phyloP scores from a whole-genome alignment of 345 rosid species.

The Carallia brachiata region DNA sequence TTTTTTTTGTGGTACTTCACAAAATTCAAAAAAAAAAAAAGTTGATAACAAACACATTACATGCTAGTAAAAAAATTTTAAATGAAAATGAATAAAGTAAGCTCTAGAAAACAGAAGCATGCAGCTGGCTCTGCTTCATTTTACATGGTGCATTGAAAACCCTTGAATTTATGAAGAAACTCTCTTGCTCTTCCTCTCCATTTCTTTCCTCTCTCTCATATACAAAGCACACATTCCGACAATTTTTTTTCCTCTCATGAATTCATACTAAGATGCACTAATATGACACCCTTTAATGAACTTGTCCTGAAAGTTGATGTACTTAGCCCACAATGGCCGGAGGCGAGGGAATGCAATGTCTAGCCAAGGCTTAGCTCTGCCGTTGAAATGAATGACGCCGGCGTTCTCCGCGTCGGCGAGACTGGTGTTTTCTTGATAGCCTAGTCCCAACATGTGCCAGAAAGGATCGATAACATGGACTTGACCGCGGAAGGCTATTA shows the following conservation, averaged over 20 bases:
- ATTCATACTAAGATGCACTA: constrained; percentile 43
- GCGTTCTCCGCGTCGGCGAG: constrained; percentile 60
- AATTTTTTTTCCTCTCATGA: constrained; percentile 12
- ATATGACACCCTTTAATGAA: constrained; percentile 86
- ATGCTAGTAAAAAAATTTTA: no score
- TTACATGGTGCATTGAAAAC: constrained; percentile 21
- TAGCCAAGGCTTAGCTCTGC: constrained; percentile 99
- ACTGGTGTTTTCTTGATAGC: constrained; percentile 86
- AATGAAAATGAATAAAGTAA: no score
- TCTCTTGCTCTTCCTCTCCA: constrained; percentile 22
- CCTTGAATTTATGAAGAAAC: constrained; percentile 14
- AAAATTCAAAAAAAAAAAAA: no score
- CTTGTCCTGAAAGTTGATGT: constrained; percentile 79
- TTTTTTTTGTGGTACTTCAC: no score
- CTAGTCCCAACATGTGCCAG: constrained; percentile 98
- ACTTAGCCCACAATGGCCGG: constrained; percentile 79
- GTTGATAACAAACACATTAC: no score
- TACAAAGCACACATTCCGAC: constrained; percentile 23
- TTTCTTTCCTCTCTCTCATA: constrained; percentile 13
- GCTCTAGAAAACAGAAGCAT: not conserved
- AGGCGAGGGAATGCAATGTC: constrained; percentile 89
- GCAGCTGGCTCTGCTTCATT: constrained; percentile 19
- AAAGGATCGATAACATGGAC: constrained; percentile 83
- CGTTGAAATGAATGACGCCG: constrained; percentile 91
- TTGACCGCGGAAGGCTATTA: constrained; percentile 90